Evolutionary conservation across 148 eudicot genomes (phyloP), one percentile per base, ranked within the genome.

Genomic region (Agrostemma githago): DNA sequence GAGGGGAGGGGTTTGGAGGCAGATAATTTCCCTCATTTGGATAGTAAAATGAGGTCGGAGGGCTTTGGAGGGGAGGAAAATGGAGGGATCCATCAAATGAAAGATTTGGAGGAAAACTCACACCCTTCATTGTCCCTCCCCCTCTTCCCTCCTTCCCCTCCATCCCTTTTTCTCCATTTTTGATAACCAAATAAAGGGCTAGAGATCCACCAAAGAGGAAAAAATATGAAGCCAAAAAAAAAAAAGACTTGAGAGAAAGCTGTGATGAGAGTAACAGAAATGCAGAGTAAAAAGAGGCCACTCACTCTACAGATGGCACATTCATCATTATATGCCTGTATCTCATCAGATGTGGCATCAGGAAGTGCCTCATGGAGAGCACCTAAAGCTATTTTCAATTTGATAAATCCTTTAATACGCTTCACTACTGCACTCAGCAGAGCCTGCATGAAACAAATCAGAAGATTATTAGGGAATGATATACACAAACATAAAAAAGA

Each of bases 301-400:
- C 83, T 80, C 82, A 83, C 98, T 96, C 98, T 88, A 77, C 98
- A 95, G 79, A 95, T 95, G 39, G 98, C 98, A 78, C 98, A 95
- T 82, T 92, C 98, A 80, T 95, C 98, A 70, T 95, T 90, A 82
- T 90, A 95, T 71, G 84, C 79, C 72, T 82, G 87, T 76, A 95
- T 85, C 84, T 95, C 98, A 72, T 95, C 92, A 17, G 79, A 75
- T 82, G 93, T 90, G 72, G 98, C 98, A 89, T 95, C 93, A 20
- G 98, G 98, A 82, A 95, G 96, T 75, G 98, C 97, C 73, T 87
- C 90, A 73, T 95, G 98, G 78, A 95, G 98, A 64, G 93, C 87
- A 66, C 86, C 88, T 81, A 95, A 83, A 77, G 97, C 98, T 76
- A 83, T 83, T 72, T 78, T 88, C 74, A 95, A 77, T 74, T 91